Evolutionary conservation across 371 early-diverging fungal species (phyloP).

Genomic region (Mortierella sp.): DNA sequence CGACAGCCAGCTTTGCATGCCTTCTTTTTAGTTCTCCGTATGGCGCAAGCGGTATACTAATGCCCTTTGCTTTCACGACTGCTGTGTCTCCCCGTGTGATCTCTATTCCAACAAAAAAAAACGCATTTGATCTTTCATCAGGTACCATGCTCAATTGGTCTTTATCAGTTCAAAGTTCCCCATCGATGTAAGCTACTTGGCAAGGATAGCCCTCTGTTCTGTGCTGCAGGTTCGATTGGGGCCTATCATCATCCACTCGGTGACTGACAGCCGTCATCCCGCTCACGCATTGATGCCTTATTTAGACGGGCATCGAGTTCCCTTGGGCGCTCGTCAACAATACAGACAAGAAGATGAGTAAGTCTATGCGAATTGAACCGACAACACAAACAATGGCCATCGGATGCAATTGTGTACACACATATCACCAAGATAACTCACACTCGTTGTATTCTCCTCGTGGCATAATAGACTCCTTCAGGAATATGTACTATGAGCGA

Average conservation of each 20-base stretch:
- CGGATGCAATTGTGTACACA: too few relatives aligned
- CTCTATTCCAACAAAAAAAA: background rate
- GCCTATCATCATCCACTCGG: background rate
- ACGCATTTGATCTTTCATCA: constrained; percentile 25
- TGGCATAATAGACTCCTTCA: constrained; percentile 33
- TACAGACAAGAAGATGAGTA: constrained; percentile 54
- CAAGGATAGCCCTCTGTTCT: background rate
- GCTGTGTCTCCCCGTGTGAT: background rate
- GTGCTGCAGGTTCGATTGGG: background rate
- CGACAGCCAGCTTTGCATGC: background rate
- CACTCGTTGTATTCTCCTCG: background rate
- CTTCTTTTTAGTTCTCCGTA: background rate
- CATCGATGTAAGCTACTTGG: constrained; percentile 72
- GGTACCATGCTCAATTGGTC: constrained; percentile 89
- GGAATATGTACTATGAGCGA: constrained; percentile 87
- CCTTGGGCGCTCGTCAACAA: constrained; percentile 74
- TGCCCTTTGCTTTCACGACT: background rate
- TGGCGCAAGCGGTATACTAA: background rate
- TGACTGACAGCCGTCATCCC: constrained; percentile 14
- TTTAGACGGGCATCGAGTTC: constrained; percentile 76
- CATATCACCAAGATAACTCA: background rate
- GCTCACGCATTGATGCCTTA: constrained; percentile 12
- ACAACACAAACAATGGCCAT: background rate
- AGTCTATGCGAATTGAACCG: background rate
- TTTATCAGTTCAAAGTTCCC: constrained; percentile 88